These are phyloP conservation scores for Chalciporus piperatus DNA, from an alignment of 768 basidiomycete species.

Conservation along the genomic window DNA sequence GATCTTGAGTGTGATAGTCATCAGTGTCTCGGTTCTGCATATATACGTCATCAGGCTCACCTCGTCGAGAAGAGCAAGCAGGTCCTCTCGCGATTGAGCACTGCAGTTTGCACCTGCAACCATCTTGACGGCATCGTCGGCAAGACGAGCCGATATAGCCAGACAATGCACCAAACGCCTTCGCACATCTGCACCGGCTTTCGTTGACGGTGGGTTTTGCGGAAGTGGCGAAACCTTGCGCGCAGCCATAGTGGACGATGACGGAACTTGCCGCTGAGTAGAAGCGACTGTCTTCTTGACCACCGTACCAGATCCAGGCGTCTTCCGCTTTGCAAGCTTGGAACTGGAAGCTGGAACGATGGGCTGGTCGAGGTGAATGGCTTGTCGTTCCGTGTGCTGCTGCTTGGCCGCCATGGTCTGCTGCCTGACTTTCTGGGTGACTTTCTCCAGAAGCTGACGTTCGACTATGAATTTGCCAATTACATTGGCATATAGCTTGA, in stretches of 20 bases:
- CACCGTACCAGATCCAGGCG: conserved; percentile 26
- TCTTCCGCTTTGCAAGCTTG: conserved; percentile 46
- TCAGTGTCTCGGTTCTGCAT: background rate
- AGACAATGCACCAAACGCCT: conserved; percentile 49
- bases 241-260: conserved; percentile 27
- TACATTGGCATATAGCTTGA: conserved; percentile 73
- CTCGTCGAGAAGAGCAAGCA: conserved; percentile 49
- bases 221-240: conserved; percentile 32
- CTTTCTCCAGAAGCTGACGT: conserved; percentile 49
- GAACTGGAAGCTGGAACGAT: conserved; percentile 24
- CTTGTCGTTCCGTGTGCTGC: conserved; percentile 49
- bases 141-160: conserved; percentile 47
- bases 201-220: conserved; percentile 16
- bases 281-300: conserved; percentile 26
- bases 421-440: conserved; percentile 45
- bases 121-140: conserved; percentile 36
- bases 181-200: conserved; percentile 24
- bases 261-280: conserved; percentile 29
- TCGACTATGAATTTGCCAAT: conserved; percentile 70
- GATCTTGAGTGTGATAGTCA: conserved; percentile 35
- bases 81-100: conserved; percentile 36
- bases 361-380: conserved; percentile 40
- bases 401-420: conserved; percentile 45
- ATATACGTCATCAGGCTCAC: conserved; percentile 31
- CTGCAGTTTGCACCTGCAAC: conserved; percentile 44